Conservation (phyloP, 805 yeast genomes). For the Candida parachauliodes region DNA sequence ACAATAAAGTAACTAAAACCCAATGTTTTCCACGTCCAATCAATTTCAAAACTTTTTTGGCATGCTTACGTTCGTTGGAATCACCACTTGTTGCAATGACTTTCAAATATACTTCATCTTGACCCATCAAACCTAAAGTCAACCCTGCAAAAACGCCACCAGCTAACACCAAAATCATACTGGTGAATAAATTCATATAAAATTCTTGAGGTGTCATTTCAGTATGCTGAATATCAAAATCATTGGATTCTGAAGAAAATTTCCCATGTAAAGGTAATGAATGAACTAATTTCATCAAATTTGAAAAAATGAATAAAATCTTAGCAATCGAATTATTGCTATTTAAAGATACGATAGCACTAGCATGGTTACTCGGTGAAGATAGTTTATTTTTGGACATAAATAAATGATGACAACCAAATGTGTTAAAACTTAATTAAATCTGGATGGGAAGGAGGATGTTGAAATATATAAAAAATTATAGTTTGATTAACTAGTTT, state of each 20-base stretch:
- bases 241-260: constrained; percentile 9
- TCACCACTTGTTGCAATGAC: constrained; percentile 91
- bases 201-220: constrained; percentile 37
- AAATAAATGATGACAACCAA: constrained; percentile 8
- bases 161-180: constrained; percentile 59
- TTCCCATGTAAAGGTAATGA: constrained; percentile 27
- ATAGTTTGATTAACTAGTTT: too few relatives aligned
- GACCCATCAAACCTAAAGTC: constrained; percentile 97
- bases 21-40: constrained; percentile 89
- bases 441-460: too few relatives aligned
- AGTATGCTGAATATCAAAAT: constrained; percentile 10
- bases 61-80: constrained; percentile 58
- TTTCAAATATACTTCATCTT: constrained; percentile 90
- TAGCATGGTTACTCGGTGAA: constrained; percentile 32
- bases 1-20: constrained; percentile 84
- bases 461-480: too few relatives aligned
- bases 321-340: constrained; percentile 22
- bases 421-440: too few relatives aligned
- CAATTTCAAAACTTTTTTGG: constrained; percentile 66
- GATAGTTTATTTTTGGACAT: constrained; percentile 19
- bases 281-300: constrained; percentile 28
- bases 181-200: constrained; percentile 48
- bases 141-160: constrained; percentile 94
- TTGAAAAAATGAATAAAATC: constrained; percentile 29
- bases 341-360: constrained; percentile 17